Percentiles rank a stretch among this genome's conserved stretches.
These are phyloP conservation scores for Talaromyces sp. DNA, from an alignment of 2,329 filamentous ascomycete genomes.

Conservation along the genomic window DNA sequence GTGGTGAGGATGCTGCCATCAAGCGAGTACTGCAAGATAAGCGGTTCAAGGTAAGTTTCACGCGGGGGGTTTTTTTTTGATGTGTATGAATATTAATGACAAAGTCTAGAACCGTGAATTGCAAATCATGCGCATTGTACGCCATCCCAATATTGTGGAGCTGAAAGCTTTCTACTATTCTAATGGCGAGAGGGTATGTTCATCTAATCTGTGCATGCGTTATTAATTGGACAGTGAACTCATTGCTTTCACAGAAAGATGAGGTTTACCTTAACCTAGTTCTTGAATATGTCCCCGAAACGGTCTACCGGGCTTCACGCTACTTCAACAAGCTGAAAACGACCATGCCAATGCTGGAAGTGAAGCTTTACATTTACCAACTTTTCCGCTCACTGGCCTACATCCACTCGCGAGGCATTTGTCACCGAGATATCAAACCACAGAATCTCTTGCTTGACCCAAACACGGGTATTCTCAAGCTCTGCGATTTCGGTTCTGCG, in stretches of 20 bases:
- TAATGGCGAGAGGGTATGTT: slow-evolving; percentile 88
- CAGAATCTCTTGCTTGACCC: slow-evolving; percentile 96
- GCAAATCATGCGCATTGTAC: slow-evolving; percentile 99
- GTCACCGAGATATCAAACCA: slow-evolving; percentile 98
- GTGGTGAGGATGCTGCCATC: slow-evolving; percentile 96
- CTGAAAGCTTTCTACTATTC: slow-evolving; percentile 99
- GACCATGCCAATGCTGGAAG: slow-evolving; percentile 97
- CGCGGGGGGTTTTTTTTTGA: background rate
- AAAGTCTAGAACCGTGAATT: slow-evolving; percentile 83
- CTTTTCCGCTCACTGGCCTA: slow-evolving; percentile 97
- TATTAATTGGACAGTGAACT: background rate
- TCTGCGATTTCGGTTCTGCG: slow-evolving; percentile 97
- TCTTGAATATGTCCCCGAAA: slow-evolving; percentile 97
- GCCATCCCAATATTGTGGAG: slow-evolving; percentile 98
- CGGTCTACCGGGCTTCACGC: slow-evolving; percentile 93
- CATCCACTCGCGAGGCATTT: slow-evolving; percentile 98
- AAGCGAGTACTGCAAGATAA: slow-evolving; percentile 99
- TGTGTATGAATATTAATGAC: slow-evolving; percentile 28
- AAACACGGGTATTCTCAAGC: slow-evolving; percentile 84
- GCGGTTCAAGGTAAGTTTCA: slow-evolving; percentile 81
- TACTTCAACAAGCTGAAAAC: slow-evolving; percentile 99
- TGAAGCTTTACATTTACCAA: slow-evolving; percentile 99
- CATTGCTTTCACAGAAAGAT: slow-evolving; percentile 65
- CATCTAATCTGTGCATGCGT: background rate
- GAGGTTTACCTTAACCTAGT: slow-evolving; percentile 98